These are phyloP conservation scores for Rhazya stricta DNA, from an alignment of 257 asterid species.

Conservation along the genomic window DNA sequence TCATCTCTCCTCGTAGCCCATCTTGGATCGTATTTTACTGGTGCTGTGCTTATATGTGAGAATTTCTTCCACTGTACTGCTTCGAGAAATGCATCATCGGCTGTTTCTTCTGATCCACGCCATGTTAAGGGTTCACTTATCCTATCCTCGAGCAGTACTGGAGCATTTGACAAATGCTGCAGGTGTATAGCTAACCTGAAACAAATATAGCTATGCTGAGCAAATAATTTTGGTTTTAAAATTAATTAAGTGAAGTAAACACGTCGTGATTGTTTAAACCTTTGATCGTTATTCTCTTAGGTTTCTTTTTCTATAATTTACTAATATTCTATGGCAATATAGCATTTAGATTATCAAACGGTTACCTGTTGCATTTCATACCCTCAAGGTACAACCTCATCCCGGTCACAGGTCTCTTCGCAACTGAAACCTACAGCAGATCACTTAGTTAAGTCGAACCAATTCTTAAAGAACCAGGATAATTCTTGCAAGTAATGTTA, in stretches of 20 bases:
- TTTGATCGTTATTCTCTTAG: no score
- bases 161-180: conserved; percentile 59
- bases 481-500: neutral
- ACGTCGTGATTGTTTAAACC: no score
- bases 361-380: conserved; percentile 64
- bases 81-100: conserved; percentile 50
- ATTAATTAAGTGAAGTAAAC: no score
- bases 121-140: conserved; percentile 27
- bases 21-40: conserved; percentile 54
- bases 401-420: conserved; percentile 73
- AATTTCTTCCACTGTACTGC: conserved; percentile 70
- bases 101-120: conserved; percentile 53
- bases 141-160: conserved; percentile 43
- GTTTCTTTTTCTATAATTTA: no score
- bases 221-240: neutral
- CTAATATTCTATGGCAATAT: neutral
- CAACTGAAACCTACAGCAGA: conserved; percentile 43
- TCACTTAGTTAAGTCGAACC: neutral
- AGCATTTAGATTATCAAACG: neutral
- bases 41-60: conserved; percentile 72
- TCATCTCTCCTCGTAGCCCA: conserved; percentile 36
- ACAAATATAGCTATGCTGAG: neutral
- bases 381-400: conserved; percentile 86
- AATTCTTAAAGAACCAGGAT: neutral
- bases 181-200: conserved; percentile 70